These are phyloP conservation scores for Mortierella sp. DNA, from an alignment of 371 early-diverging fungal genomes.

Conservation along the genomic window DNA sequence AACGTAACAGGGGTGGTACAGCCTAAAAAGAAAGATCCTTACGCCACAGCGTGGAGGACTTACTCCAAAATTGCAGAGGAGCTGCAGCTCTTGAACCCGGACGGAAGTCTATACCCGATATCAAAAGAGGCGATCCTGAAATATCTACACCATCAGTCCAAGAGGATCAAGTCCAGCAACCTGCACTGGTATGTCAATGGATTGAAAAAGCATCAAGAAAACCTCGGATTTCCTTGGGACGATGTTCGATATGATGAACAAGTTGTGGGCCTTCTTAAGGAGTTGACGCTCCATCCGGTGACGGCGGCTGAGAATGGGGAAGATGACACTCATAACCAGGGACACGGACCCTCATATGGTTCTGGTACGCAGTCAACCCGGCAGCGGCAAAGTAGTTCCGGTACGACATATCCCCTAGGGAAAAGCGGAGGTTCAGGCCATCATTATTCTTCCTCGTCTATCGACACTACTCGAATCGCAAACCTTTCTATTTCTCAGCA, in stretches of 20 bases:
- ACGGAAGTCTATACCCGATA: slow-evolving; percentile 45
- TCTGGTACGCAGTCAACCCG: slow-evolving; percentile 17
- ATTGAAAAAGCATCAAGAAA: slow-evolving; percentile 52
- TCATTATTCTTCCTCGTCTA: slow-evolving; percentile 32
- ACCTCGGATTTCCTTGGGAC: slow-evolving; percentile 48
- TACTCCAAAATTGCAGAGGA: slow-evolving; percentile 55
- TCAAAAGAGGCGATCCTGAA: slow-evolving; percentile 50
- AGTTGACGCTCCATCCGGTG: slow-evolving; percentile 41
- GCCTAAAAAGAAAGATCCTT: slow-evolving; percentile 51
- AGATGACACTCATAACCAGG: too few relatives aligned
- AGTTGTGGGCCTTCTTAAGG: slow-evolving; percentile 44
- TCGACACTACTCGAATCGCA: slow-evolving; percentile 39
- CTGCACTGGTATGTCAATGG: slow-evolving; percentile 54
- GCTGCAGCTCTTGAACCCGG: slow-evolving; percentile 36
- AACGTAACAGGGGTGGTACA: slow-evolving; percentile 4
- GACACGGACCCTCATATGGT: slow-evolving; percentile 15
- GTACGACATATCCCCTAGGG: slow-evolving; percentile 10
- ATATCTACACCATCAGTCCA: slow-evolving; percentile 50
- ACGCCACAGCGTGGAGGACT: slow-evolving; percentile 52
- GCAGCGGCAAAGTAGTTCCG: slow-evolving; percentile 28
- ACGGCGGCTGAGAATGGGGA: slow-evolving; percentile 26
- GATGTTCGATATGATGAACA: slow-evolving; percentile 52
- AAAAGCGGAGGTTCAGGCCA: slow-evolving; percentile 10
- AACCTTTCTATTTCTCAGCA: slow-evolving; percentile 39
- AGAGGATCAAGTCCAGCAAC: slow-evolving; percentile 51